A percentile compares a stretch with the other conserved stretches of the same genome.
phyloP scores from a whole-genome alignment of 1,139 yeast genomes.

The Suhomyces bokatorum region DNA sequence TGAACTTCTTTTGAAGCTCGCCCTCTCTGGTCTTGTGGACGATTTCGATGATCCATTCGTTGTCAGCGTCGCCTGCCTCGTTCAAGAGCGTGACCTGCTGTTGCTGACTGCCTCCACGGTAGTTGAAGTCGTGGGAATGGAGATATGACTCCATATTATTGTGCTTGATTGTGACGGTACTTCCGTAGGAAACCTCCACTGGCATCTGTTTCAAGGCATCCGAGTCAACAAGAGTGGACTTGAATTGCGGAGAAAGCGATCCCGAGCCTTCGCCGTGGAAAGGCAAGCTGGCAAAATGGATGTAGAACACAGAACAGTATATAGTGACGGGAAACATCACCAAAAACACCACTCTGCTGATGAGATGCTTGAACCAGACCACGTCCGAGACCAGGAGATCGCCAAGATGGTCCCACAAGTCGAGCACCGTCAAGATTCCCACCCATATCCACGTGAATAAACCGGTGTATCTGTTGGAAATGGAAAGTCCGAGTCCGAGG shows the following conservation, averaged over 20 bases:
- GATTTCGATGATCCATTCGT: conserved; percentile 68
- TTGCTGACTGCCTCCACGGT: conserved; percentile 55
- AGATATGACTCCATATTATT: conserved; percentile 60
- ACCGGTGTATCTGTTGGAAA: conserved; percentile 58
- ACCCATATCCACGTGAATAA: conserved; percentile 55
- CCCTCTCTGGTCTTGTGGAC: conserved; percentile 34
- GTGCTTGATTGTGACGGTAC: conserved; percentile 68
- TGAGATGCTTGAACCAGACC: conserved; percentile 32
- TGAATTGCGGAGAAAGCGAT: conserved; percentile 57
- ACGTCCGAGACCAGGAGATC: conserved; percentile 47
- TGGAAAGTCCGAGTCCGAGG: conserved; percentile 50
- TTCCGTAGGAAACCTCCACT: conserved; percentile 61
- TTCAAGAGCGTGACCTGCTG: conserved; percentile 71
- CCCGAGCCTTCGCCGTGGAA: conserved; percentile 53
- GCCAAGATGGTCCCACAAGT: conserved; percentile 59
- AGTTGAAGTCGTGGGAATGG: conserved; percentile 61
- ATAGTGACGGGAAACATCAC: conserved; percentile 50
- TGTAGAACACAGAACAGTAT: conserved; percentile 48
- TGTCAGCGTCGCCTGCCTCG: conserved; percentile 51
- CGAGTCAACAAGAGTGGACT: conserved; percentile 48
- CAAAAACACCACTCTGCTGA: conserved; percentile 34
- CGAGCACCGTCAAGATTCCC: conserved; percentile 36
- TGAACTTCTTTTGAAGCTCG: conserved; percentile 29
- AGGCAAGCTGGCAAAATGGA: conserved; percentile 52
- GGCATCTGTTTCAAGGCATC: conserved; percentile 38